Evolutionary conservation across 768 basidiomycete genomes (phyloP).

Genomic region (Boletus rubropictus): DNA sequence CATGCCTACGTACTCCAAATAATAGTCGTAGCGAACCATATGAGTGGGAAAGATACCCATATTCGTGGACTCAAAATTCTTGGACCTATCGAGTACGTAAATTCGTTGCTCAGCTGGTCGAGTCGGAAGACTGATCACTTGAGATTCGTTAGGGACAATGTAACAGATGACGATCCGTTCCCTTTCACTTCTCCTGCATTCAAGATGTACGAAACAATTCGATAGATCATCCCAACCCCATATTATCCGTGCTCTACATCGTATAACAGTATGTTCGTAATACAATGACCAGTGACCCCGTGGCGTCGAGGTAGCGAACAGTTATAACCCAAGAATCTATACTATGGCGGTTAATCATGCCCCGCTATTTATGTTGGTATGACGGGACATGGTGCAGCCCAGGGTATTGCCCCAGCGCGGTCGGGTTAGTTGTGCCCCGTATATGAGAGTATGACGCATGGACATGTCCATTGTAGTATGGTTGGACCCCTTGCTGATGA

Average conservation of each 20-base stretch:
- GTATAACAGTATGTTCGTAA: slow-evolving; percentile 14
- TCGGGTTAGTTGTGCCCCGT: slow-evolving; percentile 16
- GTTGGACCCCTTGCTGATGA: slow-evolving; percentile 20
- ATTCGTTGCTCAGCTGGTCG: background rate
- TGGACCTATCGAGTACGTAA: slow-evolving; percentile 71
- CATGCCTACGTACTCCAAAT: slow-evolving; percentile 88
- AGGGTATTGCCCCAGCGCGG: slow-evolving; percentile 20
- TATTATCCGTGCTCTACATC: slow-evolving; percentile 28
- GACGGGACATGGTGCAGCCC: slow-evolving; percentile 26
- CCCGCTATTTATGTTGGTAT: slow-evolving; percentile 27
- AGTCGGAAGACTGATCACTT: slow-evolving; percentile 1
- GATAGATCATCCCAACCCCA: slow-evolving; percentile 36
- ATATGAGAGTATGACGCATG: slow-evolving; percentile 28
- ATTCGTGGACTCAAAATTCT: slow-evolving; percentile 86
- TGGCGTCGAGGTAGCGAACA: background rate
- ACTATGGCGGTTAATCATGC: background rate
- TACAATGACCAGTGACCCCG: background rate
- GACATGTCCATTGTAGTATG: slow-evolving; percentile 24
- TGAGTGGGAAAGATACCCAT: slow-evolving; percentile 99
- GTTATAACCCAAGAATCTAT: slow-evolving; percentile 7
- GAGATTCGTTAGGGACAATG: slow-evolving; percentile 32
- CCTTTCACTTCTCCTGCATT: slow-evolving; percentile 59
- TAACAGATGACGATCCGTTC: slow-evolving; percentile 63
- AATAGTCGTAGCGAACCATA: slow-evolving; percentile 86
- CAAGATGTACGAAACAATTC: slow-evolving; percentile 75